phyloP scores from a whole-genome alignment of 352 stramenopile genomes.

The Pythium aphanidermatum region DNA sequence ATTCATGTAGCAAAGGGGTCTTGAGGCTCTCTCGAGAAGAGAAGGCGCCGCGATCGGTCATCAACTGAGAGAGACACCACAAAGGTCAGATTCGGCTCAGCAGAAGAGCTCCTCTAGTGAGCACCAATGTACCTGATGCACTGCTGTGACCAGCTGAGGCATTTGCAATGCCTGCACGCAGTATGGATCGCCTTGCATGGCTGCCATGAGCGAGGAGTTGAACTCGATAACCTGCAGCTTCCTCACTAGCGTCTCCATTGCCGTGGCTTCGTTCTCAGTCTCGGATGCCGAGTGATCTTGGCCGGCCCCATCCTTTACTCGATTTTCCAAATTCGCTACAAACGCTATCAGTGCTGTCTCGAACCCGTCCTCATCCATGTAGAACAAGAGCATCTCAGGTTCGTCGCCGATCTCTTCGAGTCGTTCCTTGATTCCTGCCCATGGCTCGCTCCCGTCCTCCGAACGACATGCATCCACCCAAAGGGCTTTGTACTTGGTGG shows the following conservation, averaged over 20 bases:
- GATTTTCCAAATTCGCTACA: conserved; percentile 13
- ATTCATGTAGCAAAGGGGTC: conserved; percentile 34
- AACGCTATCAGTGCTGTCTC: conserved; percentile 28
- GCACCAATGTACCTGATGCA: conserved; percentile 45
- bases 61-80: conserved; percentile 30
- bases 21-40: conserved; percentile 24
- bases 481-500: conserved; percentile 1
- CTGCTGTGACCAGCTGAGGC: conserved; percentile 40
- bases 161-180: conserved; percentile 47
- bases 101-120: not conserved
- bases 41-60: conserved; percentile 42
- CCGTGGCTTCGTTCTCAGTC: not conserved
- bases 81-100: not conserved
- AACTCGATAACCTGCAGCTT: conserved; percentile 47
- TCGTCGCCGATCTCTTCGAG: conserved; percentile 63
- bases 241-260: conserved; percentile 19
- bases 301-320: not conserved
- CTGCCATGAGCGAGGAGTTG: conserved; percentile 36
- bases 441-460: conserved; percentile 17
- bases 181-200: conserved; percentile 55
- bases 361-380: conserved; percentile 46
- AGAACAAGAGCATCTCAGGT: conserved; percentile 61
- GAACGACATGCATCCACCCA: conserved; percentile 6
- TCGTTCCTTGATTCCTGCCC: conserved; percentile 25
- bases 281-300: not conserved